Evolutionary conservation across 2,329 filamentous ascomycete species (phyloP), one percentile per base, ranked within the genome.

Genomic region (Sporothrix pseudoabietina): DNA sequence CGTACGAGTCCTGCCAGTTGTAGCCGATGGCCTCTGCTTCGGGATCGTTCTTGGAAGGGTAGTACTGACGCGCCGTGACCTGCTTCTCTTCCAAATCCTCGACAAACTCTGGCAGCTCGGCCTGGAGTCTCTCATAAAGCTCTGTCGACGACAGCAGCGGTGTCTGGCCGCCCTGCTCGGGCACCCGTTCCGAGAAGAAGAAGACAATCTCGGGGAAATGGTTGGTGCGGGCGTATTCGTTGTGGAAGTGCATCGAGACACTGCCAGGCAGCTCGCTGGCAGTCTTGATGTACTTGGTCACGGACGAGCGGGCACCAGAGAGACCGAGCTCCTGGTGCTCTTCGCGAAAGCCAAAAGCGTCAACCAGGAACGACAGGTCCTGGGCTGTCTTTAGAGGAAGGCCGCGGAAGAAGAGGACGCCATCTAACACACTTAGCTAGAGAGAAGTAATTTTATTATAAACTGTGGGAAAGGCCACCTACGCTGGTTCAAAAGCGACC

Each of bases 221-320:
- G 22, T 77, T 76, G 14, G 77, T 77, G 35, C 77, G 66, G 0
- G 76, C 76, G 59, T 78, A 79, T 74, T 79, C 78, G 49, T 79
- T 78, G 68, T 79, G 77, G 12, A 77, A 76, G 49, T 77, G 77
- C 16, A 78, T 76, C 1, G 75, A 77, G 52, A 76, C 74, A 2
- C 76, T 77, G 39, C 76, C 78, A 1, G 78, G 77, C 5, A 77
- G 77, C 74, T 79, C 79, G 71, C 78, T 80, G 30, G 78, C 79
- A 3, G 77, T 69, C 30, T 69, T 69, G 44, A 69, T 52, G 65
- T 69, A 69, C 8, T 69, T 69, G 19, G 65, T 52, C 12, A 69
- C 65, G 5, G 65, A 69, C 65, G 65, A 69, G 26, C 65, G 78
- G 3, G 78, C 77, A 9, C 79, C 78, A 75, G 63, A 79, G 76